Evolutionary conservation across 495 filamentous ascomycete genomes (phyloP).

Genomic region (Choiromyces venosus): DNA sequence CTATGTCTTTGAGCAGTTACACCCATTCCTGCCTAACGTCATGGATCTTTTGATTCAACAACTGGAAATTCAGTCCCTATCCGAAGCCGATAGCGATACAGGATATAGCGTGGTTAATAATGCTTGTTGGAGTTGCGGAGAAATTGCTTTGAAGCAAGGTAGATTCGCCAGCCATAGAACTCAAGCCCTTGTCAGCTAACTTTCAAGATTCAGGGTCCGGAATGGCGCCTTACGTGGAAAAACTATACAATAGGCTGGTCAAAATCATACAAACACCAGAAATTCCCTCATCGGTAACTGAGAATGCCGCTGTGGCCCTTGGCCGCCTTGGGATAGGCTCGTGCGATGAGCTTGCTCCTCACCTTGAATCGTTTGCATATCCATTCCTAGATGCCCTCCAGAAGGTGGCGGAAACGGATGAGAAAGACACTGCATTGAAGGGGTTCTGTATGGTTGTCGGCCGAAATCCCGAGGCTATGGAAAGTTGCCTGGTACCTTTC

Average conservation of each 20-base stretch:
- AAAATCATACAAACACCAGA: conserved; percentile 74
- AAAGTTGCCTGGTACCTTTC: conserved; percentile 71
- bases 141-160: conserved; percentile 79
- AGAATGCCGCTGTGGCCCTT: conserved; percentile 91
- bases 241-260: conserved; percentile 67
- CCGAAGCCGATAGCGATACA: conserved; percentile 66
- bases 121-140: conserved; percentile 93
- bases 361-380: conserved; percentile 71
- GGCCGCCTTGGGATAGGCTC: conserved; percentile 84
- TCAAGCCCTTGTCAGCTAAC: conserved; percentile 21
- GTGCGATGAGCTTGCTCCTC: conserved; percentile 68
- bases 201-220: conserved; percentile 37
- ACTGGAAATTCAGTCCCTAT: conserved; percentile 70
- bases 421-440: conserved; percentile 88
- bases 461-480: conserved; percentile 86
- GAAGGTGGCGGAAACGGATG: conserved; percentile 80
- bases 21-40: conserved; percentile 63
- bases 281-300: conserved; percentile 83
- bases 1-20: conserved; percentile 81
- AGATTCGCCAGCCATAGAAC: conserved; percentile 25
- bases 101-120: conserved; percentile 94
- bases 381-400: conserved; percentile 76
- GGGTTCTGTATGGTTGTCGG: conserved; percentile 82
- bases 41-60: conserved; percentile 77
- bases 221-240: conserved; percentile 70